Conservation (phyloP, 495 filamentous ascomycete species). For the Jackrogersella multiformis region DNA sequence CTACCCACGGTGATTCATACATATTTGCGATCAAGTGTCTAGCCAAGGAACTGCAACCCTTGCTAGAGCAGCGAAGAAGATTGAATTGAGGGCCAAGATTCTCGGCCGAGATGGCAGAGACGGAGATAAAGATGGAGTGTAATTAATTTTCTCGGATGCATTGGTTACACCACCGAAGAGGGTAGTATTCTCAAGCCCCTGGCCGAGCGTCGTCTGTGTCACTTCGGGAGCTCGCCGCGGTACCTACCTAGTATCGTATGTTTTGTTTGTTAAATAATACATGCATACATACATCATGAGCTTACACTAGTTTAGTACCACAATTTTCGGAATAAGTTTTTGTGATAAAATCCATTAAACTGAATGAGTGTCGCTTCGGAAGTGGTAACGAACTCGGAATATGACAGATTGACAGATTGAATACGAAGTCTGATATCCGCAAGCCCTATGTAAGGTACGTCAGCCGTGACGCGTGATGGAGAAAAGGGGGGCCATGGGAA, state of each 20-base stretch:
- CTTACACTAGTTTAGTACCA: neutral
- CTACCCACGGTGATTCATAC: neutral
- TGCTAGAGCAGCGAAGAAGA: neutral
- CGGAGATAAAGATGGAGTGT: neutral
- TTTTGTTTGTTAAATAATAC: too few species aligned
- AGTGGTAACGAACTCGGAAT: too few species aligned
- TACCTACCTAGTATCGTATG: too few species aligned
- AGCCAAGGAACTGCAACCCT: neutral
- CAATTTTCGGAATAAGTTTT: too few species aligned
- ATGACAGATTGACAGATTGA: too few species aligned
- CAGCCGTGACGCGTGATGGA: too few species aligned
- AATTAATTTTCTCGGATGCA: neutral
- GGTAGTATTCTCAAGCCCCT: neutral
- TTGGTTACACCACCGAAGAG: neutral
- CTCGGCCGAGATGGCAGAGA: conserved; percentile 1
- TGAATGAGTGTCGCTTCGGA: too few species aligned
- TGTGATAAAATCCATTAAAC: too few species aligned
- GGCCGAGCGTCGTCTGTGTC: neutral
- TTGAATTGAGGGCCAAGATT: neutral
- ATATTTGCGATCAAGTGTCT: neutral
- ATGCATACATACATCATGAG: conserved; percentile 1
- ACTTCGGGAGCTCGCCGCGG: neutral
- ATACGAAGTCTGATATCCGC: too few species aligned
- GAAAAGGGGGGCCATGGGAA: too few species aligned
- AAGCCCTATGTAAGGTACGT: too few species aligned